A percentile compares a stretch with the other conserved stretches of the same genome.
Conservation (phyloP, 768 basidiomycete species). For the Lentinula boryana region DNA sequence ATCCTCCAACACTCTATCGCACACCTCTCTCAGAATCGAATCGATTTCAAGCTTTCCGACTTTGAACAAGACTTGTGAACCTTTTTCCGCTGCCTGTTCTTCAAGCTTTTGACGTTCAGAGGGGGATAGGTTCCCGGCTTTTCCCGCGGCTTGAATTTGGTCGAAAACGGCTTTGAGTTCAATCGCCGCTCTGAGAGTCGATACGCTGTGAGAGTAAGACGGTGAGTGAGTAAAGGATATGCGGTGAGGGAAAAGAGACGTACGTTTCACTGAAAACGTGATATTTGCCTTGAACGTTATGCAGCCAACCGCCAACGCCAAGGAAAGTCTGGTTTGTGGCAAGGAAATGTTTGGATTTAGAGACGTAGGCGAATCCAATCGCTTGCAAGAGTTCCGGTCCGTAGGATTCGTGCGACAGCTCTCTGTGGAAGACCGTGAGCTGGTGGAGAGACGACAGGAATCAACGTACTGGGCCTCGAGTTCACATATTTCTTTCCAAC, state of each 20-base stretch:
- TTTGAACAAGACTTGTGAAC: conserved; percentile 87
- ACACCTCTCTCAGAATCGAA: conserved; percentile 82
- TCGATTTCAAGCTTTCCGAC: conserved; percentile 91
- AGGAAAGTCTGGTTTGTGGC: conserved; percentile 71
- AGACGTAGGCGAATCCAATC: conserved; percentile 78
- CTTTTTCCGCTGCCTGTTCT: conserved; percentile 92
- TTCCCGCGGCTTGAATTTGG: conserved; percentile 87
- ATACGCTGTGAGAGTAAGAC: conserved; percentile 44
- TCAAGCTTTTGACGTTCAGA: conserved; percentile 82
- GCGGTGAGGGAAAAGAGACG: conserved; percentile 19
- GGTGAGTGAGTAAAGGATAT: background rate
- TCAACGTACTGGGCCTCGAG: conserved; percentile 73
- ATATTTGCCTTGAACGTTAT: conserved; percentile 88
- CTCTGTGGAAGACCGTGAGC: conserved; percentile 34
- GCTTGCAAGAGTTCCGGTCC: conserved; percentile 82
- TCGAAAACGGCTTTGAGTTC: conserved; percentile 89
- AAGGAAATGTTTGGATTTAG: conserved; percentile 79
- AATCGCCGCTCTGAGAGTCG: conserved; percentile 79
- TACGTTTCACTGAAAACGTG: conserved; percentile 92
- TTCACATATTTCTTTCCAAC: conserved; percentile 73
- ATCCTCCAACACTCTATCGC: conserved; percentile 72
- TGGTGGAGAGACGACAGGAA: background rate
- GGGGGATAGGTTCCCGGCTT: conserved; percentile 68
- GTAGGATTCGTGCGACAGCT: conserved; percentile 81
- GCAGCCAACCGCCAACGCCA: conserved; percentile 89